Evolutionary conservation across 805 yeast genomes (phyloP).

Genomic region (Wickerhamomyces sydowiorum): DNA sequence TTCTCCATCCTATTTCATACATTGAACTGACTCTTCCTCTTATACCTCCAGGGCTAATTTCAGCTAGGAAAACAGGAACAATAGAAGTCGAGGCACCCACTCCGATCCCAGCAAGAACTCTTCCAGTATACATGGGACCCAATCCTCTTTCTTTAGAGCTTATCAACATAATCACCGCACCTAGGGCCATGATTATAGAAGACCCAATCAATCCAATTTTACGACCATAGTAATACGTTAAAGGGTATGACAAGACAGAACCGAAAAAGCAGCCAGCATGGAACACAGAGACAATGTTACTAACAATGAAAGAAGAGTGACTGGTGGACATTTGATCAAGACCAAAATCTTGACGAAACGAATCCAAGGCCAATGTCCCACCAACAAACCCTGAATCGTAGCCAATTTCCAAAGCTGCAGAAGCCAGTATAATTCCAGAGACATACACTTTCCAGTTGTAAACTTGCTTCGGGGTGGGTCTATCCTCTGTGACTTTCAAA

Average conservation of each 20-base stretch:
- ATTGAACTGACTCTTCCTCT: slow-evolving; percentile 37
- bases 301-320: slow-evolving; percentile 23
- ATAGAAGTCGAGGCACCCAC: slow-evolving; percentile 43
- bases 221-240: slow-evolving; percentile 36
- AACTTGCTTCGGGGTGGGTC: slow-evolving; percentile 34
- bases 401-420: slow-evolving; percentile 47
- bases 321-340: slow-evolving; percentile 26
- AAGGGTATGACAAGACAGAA: slow-evolving; percentile 35
- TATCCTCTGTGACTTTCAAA: slow-evolving; percentile 7
- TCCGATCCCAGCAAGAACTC: slow-evolving; percentile 45
- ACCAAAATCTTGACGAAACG: slow-evolving; percentile 41
- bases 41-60: slow-evolving; percentile 34
- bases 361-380: slow-evolving; percentile 40
- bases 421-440: slow-evolving; percentile 39
- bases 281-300: slow-evolving; percentile 42
- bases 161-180: slow-evolving; percentile 33
- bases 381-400: slow-evolving; percentile 55
- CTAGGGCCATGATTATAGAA: slow-evolving; percentile 35
- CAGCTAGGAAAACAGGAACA: slow-evolving; percentile 40
- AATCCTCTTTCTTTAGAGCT: slow-evolving; percentile 26
- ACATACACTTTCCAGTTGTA: slow-evolving; percentile 39
- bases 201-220: slow-evolving; percentile 32
- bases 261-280: slow-evolving; percentile 51
- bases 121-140: slow-evolving; percentile 40
- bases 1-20: slow-evolving; percentile 41